Base-by-base conservation (phyloP, 2,329 filamentous ascomycete genomes). In the Cadophora sp. region DNA sequence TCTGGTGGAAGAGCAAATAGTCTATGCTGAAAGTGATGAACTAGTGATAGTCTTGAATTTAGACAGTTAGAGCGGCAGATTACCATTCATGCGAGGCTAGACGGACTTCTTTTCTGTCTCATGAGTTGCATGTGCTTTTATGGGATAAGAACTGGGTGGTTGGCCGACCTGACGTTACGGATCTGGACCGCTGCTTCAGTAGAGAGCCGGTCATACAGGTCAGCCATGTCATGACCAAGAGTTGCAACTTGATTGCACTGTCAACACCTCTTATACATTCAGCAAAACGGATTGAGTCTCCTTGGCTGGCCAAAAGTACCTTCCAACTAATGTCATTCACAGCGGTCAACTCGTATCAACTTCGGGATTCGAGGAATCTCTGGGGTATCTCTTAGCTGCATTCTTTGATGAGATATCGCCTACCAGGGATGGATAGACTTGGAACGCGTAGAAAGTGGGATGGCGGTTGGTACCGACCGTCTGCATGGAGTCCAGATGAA, bases 21-120 rank as follows among this genome's bases (percentile, higher is more conserved):
- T 46, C 6, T 66, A 66, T 29, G 64, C 64, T 12, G 58, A 66
- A 29, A 66, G 64, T n/a, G 31, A 62, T 34, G 56, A 66, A 48
- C 64, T 46, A 11, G 56, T 62, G 4, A 66, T 62, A 24, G 56
- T 56, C 6, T 31, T 61, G 34, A 56, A 66, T 19, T 26, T 51
- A 43, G 64, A 61, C 3, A 62, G 48, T 16, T 66, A 56, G 64
- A 46, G 64, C 19, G 46, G 56, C 6, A 53, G 31, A 22, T 19
- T 66, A 34, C 46, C 60, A 19, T 66, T 60, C 22, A 51, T 66
- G 56, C 64, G 62, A 24, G 61, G 48, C n/a, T 63, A n/a, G 40
- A 51, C 24, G 12, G 22, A 14, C 4, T 12, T 27, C 4, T 11
- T 2, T 26, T 27, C 2, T 3, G 2, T 27, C 12, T 16, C 4